Evolutionary conservation across 2,329 filamentous ascomycete genomes (phyloP).

Genomic region (Pseudocercospora crystallina): DNA sequence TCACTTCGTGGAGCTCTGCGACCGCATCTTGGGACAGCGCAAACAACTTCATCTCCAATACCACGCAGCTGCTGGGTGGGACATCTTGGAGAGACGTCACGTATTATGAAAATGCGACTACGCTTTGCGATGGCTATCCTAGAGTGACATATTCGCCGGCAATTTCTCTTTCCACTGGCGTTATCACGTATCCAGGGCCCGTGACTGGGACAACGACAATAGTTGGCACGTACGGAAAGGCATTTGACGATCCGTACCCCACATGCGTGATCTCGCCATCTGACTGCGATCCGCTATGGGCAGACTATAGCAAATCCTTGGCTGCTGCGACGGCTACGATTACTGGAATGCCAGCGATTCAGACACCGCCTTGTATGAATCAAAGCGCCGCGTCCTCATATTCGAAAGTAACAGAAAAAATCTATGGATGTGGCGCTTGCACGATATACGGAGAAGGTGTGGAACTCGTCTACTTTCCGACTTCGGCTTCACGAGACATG

Average conservation of each 20-base stretch:
- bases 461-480: conserved; percentile 33
- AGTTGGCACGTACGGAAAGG: conserved; percentile 8
- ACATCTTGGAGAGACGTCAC: conserved; percentile 20
- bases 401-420: conserved; percentile 12
- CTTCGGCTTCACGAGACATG: conserved; percentile 26
- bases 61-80: conserved; percentile 19
- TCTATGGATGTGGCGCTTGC: conserved; percentile 32
- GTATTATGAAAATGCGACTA: conserved; percentile 31
- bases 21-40: conserved; percentile 1
- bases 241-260: conserved; percentile 23
- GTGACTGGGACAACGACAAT: conserved; percentile 14
- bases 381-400: conserved; percentile 14
- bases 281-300: conserved; percentile 32
- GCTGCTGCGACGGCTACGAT: conserved; percentile 13
- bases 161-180: conserved; percentile 20
- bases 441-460: conserved; percentile 34
- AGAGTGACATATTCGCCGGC: conserved; percentile 29
- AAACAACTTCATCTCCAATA: conserved; percentile 7
- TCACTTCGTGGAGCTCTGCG: conserved; percentile 6
- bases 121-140: conserved; percentile 33
- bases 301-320: conserved; percentile 27
- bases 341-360: conserved; percentile 23
- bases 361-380: conserved; percentile 27
- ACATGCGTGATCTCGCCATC: conserved; percentile 26
- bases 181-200: conserved; percentile 12